Conservation (phyloP, 208 protist genomes). For the Leishmania amazonensis region DNA sequence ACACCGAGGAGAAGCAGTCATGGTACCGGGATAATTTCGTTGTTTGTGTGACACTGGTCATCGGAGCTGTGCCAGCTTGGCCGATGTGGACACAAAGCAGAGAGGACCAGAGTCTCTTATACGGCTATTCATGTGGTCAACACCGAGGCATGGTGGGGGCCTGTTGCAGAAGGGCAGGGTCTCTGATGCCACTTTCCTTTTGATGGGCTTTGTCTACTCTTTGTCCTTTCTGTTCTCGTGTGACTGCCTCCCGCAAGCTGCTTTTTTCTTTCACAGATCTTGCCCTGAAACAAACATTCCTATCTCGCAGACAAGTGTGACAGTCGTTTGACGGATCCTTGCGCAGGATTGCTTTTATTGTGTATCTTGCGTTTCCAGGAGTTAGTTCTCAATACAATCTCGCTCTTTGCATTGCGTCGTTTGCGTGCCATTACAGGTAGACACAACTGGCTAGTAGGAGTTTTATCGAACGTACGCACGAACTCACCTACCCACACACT, state of each 20-base stretch:
- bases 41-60: not conserved
- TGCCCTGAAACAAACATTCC: not conserved
- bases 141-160: not conserved
- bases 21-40: not conserved
- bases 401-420: slow-evolving; percentile 15
- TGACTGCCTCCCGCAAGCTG: slow-evolving; percentile 14
- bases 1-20: not conserved
- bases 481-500: not conserved
- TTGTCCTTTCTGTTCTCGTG: slow-evolving; percentile 13
- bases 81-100: not conserved
- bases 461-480: not conserved
- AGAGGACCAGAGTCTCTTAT: not conserved
- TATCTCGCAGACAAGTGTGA: slow-evolving; percentile 5
- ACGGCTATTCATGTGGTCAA: not conserved
- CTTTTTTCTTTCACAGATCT: not conserved
- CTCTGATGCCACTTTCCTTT: not conserved
- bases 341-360: slow-evolving; percentile 11
- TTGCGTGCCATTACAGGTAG: slow-evolving; percentile 3
- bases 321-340: slow-evolving; percentile 8
- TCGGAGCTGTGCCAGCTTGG: not conserved
- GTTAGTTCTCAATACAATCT: slow-evolving; percentile 9
- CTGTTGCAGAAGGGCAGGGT: not conserved
- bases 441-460: not conserved
- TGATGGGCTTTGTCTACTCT: slow-evolving; percentile 3
- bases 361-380: slow-evolving; percentile 1